These are phyloP conservation scores for Mycena rosella DNA, from an alignment of 768 basidiomycete genomes.

Conservation along the genomic window DNA sequence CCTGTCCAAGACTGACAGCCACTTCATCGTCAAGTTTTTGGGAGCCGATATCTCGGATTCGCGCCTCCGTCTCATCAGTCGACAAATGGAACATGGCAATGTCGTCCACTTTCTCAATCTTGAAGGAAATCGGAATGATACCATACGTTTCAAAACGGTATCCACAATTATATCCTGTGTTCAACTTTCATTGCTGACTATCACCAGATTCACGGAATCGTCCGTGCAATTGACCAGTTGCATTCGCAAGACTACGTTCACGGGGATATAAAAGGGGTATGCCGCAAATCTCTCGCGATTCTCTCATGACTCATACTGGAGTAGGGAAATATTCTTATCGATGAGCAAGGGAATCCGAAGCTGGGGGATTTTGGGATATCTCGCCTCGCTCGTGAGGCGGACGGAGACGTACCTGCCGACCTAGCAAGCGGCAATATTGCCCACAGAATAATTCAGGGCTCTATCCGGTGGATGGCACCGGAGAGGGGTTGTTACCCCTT, in stretches of 20 bases:
- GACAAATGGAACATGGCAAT: not conserved
- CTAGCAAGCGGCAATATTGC: not conserved
- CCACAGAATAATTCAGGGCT: not conserved
- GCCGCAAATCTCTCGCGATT: not conserved
- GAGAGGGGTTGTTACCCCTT: slow-evolving; percentile 1
- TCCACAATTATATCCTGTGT: not conserved
- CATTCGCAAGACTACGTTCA: slow-evolving; percentile 7
- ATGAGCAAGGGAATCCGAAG: not conserved
- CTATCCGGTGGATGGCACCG: slow-evolving; percentile 15
- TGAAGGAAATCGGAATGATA: not conserved
- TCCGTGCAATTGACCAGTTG: not conserved
- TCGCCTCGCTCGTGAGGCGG: not conserved
- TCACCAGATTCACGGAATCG: slow-evolving; percentile 1
- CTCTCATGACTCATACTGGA: not conserved
- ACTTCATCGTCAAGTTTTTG: slow-evolving; percentile 14
- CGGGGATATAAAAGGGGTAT: slow-evolving; percentile 19
- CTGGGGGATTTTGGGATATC: slow-evolving; percentile 21
- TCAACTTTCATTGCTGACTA: too few species aligned
- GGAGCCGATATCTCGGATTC: slow-evolving; percentile 1
- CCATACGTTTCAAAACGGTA: not conserved
- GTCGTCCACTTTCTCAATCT: slow-evolving; percentile 13
- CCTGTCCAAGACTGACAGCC: slow-evolving; percentile 2
- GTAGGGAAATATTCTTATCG: slow-evolving; percentile 11
- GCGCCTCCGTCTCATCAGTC: slow-evolving; percentile 7
- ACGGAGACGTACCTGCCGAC: not conserved